A percentile compares a stretch with the other conserved stretches of the same genome.
These are phyloP conservation scores for Fusarium sp. DNA, from an alignment of 2,329 filamentous ascomycete genomes.

Conservation along the genomic window DNA sequence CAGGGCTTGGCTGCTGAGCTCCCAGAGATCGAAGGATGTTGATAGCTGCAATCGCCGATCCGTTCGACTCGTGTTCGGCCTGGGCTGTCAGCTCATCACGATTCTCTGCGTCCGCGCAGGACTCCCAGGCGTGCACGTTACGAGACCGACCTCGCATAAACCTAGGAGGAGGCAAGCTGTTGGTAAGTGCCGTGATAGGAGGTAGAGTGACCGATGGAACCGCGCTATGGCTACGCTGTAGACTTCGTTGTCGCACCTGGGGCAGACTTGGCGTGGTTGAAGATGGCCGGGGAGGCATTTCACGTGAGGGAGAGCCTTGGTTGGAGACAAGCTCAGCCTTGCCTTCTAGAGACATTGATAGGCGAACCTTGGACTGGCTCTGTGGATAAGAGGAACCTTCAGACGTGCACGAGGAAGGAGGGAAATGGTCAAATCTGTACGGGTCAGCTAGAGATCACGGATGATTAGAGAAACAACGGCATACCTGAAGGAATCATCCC, in stretches of 20 bases:
- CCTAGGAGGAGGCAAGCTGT: slow-evolving; percentile 64
- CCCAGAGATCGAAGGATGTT: slow-evolving; percentile 79
- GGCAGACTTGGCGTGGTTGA: slow-evolving; percentile 60
- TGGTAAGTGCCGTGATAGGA: slow-evolving; percentile 64
- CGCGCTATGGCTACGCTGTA: slow-evolving; percentile 79
- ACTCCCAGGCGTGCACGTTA: slow-evolving; percentile 91
- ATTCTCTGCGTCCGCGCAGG: slow-evolving; percentile 83
- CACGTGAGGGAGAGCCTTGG: slow-evolving; percentile 71
- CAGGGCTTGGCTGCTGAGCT: slow-evolving; percentile 65
- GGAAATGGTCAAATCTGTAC: slow-evolving; percentile 57
- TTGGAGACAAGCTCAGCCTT: slow-evolving; percentile 86
- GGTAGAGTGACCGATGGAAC: slow-evolving; percentile 68
- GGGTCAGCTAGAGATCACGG: slow-evolving; percentile 11
- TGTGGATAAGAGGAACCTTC: slow-evolving; percentile 54
- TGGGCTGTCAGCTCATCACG: slow-evolving; percentile 84
- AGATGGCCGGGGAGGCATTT: slow-evolving; percentile 61
- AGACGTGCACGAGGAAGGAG: slow-evolving; percentile 56
- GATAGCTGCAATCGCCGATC: slow-evolving; percentile 84
- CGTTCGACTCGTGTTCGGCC: slow-evolving; percentile 81
- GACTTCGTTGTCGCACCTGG: slow-evolving; percentile 61
- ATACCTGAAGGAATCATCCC: slow-evolving; percentile 61
- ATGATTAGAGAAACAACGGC: slow-evolving; percentile 17
- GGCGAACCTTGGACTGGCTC: slow-evolving; percentile 67
- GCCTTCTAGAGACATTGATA: slow-evolving; percentile 88
- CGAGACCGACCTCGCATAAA: slow-evolving; percentile 79